Percentiles rank a stretch among this genome's conserved stretches.
Evolutionary conservation across 331 rosid species (phyloP).

Genomic region (Rosa hybrid): DNA sequence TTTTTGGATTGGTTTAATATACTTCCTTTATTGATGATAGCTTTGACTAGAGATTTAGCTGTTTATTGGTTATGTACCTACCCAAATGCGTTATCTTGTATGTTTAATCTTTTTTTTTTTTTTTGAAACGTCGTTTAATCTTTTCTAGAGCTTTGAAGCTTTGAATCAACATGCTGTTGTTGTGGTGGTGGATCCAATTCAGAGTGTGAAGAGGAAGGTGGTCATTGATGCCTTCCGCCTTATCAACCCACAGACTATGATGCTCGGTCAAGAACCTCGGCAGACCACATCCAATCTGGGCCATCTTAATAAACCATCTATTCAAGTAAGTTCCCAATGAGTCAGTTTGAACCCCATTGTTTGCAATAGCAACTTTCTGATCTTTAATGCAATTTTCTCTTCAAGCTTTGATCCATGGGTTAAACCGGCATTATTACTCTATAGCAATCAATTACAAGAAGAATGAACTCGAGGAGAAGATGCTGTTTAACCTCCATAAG

Average conservation of each 20-base stretch:
- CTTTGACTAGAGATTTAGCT: too few relatives aligned
- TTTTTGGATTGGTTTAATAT: too few relatives aligned
- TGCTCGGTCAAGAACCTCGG: conserved; percentile 97
- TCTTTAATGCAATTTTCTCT: conserved; percentile 21
- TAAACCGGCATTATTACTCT: conserved; percentile 90
- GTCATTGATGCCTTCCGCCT: conserved; percentile 96
- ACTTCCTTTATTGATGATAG: too few relatives aligned
- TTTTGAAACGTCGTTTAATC: too few relatives aligned
- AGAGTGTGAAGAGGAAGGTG: conserved; percentile 97
- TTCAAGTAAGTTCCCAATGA: conserved; percentile 64
- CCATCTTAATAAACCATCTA: conserved; percentile 95
- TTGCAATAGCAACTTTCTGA: conserved; percentile 15
- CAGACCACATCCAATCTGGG: conserved; percentile 97
- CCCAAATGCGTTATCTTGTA: too few relatives aligned
- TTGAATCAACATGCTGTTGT: conserved; percentile 97
- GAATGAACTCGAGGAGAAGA: conserved; percentile 97
- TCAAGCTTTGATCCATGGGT: conserved; percentile 93
- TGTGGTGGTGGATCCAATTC: conserved; percentile 99
- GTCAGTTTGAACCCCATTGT: conserved; percentile 12
- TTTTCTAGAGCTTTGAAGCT: conserved; percentile 90
- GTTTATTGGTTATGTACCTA: too few relatives aligned
- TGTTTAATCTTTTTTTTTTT: too few relatives aligned
- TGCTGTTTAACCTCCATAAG: conserved; percentile 93
- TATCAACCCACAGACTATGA: conserved; percentile 96
- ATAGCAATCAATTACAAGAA: conserved; percentile 94